These are phyloP conservation scores for Myxozyma udenii DNA, from an alignment of 805 yeast genomes.

Conservation along the genomic window DNA sequence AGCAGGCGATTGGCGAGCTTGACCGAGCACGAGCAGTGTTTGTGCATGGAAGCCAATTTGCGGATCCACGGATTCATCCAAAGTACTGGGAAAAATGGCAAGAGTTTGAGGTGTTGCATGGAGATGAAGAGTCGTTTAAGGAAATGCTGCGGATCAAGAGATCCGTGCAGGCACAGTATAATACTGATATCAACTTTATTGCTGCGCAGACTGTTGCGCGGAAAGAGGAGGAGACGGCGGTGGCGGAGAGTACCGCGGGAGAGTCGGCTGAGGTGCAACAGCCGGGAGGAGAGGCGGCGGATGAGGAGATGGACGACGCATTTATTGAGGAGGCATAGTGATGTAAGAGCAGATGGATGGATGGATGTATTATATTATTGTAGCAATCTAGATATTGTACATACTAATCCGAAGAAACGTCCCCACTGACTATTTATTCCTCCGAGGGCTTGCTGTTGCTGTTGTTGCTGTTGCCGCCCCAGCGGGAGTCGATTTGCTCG, in stretches of 20 bases:
- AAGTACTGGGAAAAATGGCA: conserved; percentile 69
- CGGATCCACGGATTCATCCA: conserved; percentile 37
- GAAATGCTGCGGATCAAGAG: conserved; percentile 67
- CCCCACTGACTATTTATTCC: no score
- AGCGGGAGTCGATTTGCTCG: conserved; percentile 11
- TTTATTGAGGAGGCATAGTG: neutral
- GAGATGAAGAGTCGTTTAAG: conserved; percentile 68
- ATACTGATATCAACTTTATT: conserved; percentile 32
- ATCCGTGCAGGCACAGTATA: conserved; percentile 37
- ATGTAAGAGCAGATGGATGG: neutral
- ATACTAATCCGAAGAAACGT: no score
- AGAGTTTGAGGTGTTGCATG: conserved; percentile 66
- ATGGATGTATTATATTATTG: neutral
- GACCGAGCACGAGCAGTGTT: conserved; percentile 62
- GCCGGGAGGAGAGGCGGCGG: neutral
- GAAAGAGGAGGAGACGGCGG: conserved; percentile 1
- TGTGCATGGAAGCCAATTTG: conserved; percentile 50
- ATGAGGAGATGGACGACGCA: conserved; percentile 3
- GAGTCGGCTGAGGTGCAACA: neutral
- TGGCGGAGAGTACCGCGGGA: neutral
- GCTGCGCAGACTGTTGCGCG: conserved; percentile 30
- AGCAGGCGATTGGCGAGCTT: conserved; percentile 50
- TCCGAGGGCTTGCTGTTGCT: no score
- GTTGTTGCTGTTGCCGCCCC: no score
- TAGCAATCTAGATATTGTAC: neutral